Evolutionary conservation across 2,329 filamentous ascomycete genomes (phyloP).

Genomic region (Cytospora piceicola): DNA sequence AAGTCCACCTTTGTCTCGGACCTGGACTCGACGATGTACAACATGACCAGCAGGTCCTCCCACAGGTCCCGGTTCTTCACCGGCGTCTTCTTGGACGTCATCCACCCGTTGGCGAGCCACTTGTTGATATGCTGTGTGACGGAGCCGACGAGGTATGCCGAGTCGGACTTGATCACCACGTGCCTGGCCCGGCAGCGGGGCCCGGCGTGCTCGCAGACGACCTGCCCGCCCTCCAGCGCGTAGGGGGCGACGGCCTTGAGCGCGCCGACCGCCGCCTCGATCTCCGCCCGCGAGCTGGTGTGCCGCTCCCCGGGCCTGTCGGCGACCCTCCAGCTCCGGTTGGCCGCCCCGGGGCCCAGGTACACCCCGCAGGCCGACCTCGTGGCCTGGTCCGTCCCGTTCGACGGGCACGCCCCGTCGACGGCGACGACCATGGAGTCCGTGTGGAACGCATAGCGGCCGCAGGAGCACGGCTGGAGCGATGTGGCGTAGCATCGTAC

Average conservation of each 20-base stretch:
- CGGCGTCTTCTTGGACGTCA: slow-evolving; percentile 19
- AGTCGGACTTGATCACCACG: slow-evolving; percentile 31
- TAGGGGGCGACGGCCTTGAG: neutral
- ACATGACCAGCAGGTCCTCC: neutral
- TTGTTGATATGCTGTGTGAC: slow-evolving; percentile 26
- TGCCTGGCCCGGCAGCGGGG: slow-evolving; percentile 19
- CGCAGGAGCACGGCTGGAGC: neutral
- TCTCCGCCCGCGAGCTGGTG: neutral
- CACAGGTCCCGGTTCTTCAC: slow-evolving; percentile 19
- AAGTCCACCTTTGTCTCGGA: neutral
- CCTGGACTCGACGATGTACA: neutral
- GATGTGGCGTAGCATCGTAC: neutral
- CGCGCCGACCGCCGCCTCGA: neutral
- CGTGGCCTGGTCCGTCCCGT: neutral
- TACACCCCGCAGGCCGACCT: neutral
- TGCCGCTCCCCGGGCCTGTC: neutral
- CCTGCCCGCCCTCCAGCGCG: neutral
- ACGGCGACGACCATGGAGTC: neutral
- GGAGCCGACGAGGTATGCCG: slow-evolving; percentile 30
- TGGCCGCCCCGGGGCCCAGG: neutral
- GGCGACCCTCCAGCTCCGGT: neutral
- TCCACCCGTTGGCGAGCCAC: slow-evolving; percentile 29
- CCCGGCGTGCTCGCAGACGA: neutral
- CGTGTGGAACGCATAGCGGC: neutral
- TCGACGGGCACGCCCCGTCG: neutral